Evolutionary conservation across 176 grass and related monocot species (phyloP).

Genomic region (Cenchrus americanus): DNA sequence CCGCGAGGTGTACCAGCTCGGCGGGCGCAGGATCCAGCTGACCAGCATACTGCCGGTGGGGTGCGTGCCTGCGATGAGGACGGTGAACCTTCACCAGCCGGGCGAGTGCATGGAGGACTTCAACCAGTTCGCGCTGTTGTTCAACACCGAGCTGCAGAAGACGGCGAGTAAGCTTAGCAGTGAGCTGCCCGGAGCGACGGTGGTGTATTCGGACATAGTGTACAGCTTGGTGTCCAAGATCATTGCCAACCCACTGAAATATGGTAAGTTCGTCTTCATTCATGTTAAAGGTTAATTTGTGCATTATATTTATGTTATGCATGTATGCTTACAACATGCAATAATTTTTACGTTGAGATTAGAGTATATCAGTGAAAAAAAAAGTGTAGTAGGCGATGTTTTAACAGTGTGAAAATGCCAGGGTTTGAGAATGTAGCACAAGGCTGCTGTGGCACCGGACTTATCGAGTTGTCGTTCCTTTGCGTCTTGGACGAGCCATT

Average conservation of each 20-base stretch:
- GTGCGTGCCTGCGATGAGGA: constrained; percentile 44
- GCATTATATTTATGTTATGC: no score
- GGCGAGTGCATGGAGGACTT: constrained; percentile 54
- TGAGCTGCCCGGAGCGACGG: constrained; percentile 29
- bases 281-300: no score
- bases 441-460: constrained; percentile 61
- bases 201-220: constrained; percentile 35
- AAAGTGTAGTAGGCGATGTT: neutral
- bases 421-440: constrained; percentile 59
- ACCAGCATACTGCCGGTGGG: constrained; percentile 50
- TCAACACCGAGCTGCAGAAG: constrained; percentile 40
- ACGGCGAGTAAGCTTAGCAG: constrained; percentile 25
- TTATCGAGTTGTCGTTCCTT: constrained; percentile 43
- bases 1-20: constrained; percentile 29
- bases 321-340: no score
- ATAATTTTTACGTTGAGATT: no score
- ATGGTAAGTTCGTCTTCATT: constrained; percentile 31
- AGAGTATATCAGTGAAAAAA: no score
- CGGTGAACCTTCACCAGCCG: constrained; percentile 6
- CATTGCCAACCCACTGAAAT: constrained; percentile 31
- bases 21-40: constrained; percentile 52
- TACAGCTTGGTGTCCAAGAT: constrained; percentile 28
- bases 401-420: constrained; percentile 3
- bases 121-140: constrained; percentile 42
- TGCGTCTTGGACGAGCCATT: constrained; percentile 26